A percentile compares a stretch with the other conserved stretches of the same genome.
Evolutionary conservation across 768 basidiomycete species (phyloP).

Genomic region (Nidularia sp.): DNA sequence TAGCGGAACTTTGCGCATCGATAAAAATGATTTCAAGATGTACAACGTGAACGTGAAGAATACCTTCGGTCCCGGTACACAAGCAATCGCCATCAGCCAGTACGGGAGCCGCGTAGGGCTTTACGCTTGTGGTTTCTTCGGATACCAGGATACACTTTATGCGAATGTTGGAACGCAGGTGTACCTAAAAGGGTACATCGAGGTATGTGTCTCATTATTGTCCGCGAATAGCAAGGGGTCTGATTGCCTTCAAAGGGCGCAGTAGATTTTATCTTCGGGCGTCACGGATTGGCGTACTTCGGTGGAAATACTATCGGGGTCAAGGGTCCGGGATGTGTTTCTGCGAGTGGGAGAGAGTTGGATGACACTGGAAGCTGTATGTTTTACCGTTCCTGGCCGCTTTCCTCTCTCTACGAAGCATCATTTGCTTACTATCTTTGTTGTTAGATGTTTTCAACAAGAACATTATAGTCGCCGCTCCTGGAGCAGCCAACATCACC

Average conservation of each 20-base stretch:
- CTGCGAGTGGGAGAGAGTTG: slow-evolving; percentile 43
- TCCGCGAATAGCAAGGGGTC: not conserved
- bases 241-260: slow-evolving; percentile 29
- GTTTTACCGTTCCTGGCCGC: slow-evolving; percentile 5
- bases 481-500: slow-evolving; percentile 30
- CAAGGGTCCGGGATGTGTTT: slow-evolving; percentile 38
- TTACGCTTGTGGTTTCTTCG: slow-evolving; percentile 42
- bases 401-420: not conserved
- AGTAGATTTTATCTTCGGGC: slow-evolving; percentile 49
- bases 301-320: slow-evolving; percentile 45
- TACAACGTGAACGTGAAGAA: slow-evolving; percentile 51
- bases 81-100: slow-evolving; percentile 48
- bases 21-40: slow-evolving; percentile 42
- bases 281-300: slow-evolving; percentile 38
- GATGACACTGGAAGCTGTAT: slow-evolving; percentile 42
- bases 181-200: slow-evolving; percentile 41
- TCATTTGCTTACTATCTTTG: not conserved
- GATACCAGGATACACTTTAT: slow-evolving; percentile 44
- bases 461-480: slow-evolving; percentile 38
- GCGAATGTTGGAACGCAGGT: slow-evolving; percentile 46
- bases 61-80: slow-evolving; percentile 36
- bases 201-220: slow-evolving; percentile 20
- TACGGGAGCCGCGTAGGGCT: slow-evolving; percentile 41
- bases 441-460: slow-evolving; percentile 35
- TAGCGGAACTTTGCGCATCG: slow-evolving; percentile 43